Conservation (phyloP, 129 eudicot genomes). For the Artemisia argyi region DNA sequence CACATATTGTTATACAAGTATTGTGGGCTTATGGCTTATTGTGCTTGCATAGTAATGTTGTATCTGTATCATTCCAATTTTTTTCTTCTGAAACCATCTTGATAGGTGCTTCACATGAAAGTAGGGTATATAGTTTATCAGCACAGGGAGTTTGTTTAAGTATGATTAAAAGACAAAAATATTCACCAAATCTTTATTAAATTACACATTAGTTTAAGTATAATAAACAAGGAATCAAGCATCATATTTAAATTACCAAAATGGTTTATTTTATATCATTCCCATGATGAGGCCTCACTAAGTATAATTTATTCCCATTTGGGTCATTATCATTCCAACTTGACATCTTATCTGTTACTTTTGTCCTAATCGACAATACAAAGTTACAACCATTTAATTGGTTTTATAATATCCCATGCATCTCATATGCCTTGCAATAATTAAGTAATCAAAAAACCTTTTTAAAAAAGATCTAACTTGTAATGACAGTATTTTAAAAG, state of each 20-base stretch:
- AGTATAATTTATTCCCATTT: slow-evolving; percentile 2
- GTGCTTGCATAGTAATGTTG: no score
- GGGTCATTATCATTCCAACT: slow-evolving; percentile 10
- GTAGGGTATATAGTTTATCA: no score
- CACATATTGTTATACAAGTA: no score
- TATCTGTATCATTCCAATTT: not conserved
- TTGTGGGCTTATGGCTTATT: no score
- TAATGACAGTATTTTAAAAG: not conserved
- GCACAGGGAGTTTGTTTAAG: not conserved
- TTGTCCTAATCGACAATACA: not conserved
- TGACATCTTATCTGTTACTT: slow-evolving; percentile 3
- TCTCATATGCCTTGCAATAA: not conserved
- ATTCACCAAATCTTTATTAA: not conserved
- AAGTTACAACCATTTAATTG: not conserved
- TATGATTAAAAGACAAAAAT: not conserved
- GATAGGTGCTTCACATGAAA: not conserved
- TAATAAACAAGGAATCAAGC: not conserved
- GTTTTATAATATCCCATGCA: not conserved
- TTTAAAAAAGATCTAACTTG: not conserved
- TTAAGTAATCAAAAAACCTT: not conserved
- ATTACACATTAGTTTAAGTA: not conserved
- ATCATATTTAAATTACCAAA: not conserved
- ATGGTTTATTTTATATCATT: not conserved
- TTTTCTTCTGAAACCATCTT: no score
- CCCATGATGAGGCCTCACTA: slow-evolving; percentile 3